A percentile compares a stretch with the other conserved stretches of the same genome.
phyloP scores from a whole-genome alignment of 2,329 filamentous ascomycete species.

The Aspergillus quadricinctus region DNA sequence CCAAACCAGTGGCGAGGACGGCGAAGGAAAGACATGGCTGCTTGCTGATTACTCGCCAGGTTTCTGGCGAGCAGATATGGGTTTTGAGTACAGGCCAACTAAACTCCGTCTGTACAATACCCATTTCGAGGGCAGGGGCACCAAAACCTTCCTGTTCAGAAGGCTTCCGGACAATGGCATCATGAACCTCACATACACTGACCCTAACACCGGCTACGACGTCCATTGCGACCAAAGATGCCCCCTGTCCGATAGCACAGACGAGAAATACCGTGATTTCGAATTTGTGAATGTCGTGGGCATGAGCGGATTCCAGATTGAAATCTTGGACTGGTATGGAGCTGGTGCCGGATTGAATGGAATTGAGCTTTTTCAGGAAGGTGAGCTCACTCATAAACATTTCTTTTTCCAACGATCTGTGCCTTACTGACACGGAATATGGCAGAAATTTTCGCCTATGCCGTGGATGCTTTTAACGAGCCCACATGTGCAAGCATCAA shows the following conservation, averaged over 20 bases:
- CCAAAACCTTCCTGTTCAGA: constrained; percentile 81
- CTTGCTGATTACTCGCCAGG: constrained; percentile 70
- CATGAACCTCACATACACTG: constrained; percentile 90
- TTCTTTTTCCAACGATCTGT: not conserved
- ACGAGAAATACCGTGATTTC: constrained; percentile 76
- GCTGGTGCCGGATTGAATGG: constrained; percentile 77
- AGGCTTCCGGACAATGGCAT: constrained; percentile 85
- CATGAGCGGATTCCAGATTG: constrained; percentile 81
- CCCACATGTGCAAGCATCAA: constrained; percentile 67
- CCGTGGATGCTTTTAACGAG: constrained; percentile 83
- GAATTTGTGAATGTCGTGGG: constrained; percentile 81
- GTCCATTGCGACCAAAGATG: constrained; percentile 75
- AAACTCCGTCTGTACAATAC: constrained; percentile 88
- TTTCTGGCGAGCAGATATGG: constrained; percentile 77
- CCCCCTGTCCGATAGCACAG: constrained; percentile 69
- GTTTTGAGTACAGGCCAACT: constrained; percentile 80
- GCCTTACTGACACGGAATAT: constrained; percentile 8
- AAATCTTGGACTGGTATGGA: constrained; percentile 85
- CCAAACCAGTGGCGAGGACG: constrained; percentile 63
- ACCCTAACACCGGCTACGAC: constrained; percentile 65
- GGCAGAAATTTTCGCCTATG: constrained; percentile 73
- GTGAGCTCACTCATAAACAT: constrained; percentile 30
- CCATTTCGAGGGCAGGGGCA: constrained; percentile 75
- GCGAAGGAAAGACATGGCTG: constrained; percentile 76
- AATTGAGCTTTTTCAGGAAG: constrained; percentile 79